Base-by-base conservation (phyloP, 1,284 basidiomycete species). In the Fomitopsis pinicola region DNA sequence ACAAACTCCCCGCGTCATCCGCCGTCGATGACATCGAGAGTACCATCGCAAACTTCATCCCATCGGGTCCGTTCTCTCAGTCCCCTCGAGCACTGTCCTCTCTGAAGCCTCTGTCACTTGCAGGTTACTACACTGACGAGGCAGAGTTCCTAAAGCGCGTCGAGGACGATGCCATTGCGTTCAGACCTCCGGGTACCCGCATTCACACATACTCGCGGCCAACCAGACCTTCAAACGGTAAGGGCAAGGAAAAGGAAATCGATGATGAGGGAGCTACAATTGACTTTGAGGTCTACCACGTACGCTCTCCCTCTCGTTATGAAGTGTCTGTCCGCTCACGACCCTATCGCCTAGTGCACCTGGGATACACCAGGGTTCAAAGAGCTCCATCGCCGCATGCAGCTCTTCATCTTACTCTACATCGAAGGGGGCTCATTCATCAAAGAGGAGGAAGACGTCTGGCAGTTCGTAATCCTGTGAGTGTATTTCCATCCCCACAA, bases 401-500 rank as follows among this genome's bases (percentile, higher is more conserved):
- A 98, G 76, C 74, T 98, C 59, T 98, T 98, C 72, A 93, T 97
- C 61, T 76, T 97, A 46, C 79, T 99, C 8, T 98, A 94, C 76
- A 97, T 99, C 71, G 97, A 99, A 73, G 97, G 87, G 7, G 95
- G 95, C 6, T 94, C 91, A 33, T 98, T 95, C 75, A 93, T 99
- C 64, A 86, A 91, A 65, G 94, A 95, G 68, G 91, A 89, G 28
- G 92, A 95, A 72, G 91, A 95, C 45, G 80, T 82, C 6, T 97
- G 94, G 93, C 93, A 97, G 71, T 95, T 96, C 73, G 81, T 86
- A 52, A 78, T 91, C 1, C 72, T 95, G 89, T 93, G 68, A 64
- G 91, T 82, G 33, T 30, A 14, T n/a, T 30, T 12, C 35, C 59
- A 26, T n/a, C 7, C 44, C 30, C 10, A n/a, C 9, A 26, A 22